Conservation (phyloP, 73 alveolate species). For the Tetrahymena elliotti region DNA sequence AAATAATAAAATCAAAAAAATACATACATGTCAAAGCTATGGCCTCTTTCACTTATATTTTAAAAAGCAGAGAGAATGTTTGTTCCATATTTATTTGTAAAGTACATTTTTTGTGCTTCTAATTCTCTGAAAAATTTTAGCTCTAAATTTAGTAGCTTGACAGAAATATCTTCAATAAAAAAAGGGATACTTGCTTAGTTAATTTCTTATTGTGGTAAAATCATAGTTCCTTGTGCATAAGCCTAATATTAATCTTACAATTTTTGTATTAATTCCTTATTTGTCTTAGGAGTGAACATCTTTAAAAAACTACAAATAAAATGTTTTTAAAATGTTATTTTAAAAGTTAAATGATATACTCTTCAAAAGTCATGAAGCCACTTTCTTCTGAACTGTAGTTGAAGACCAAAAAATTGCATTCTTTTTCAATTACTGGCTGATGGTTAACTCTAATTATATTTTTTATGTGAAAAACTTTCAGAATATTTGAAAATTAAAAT, state of each 20-base stretch:
- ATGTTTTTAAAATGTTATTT: no score
- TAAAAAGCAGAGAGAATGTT: neutral
- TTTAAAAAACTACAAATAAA: neutral
- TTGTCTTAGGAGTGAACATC: neutral
- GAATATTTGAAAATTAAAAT: neutral
- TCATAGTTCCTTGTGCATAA: neutral
- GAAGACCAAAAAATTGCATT: neutral
- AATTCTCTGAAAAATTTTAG: neutral
- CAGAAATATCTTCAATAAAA: neutral
- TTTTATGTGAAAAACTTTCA: neutral
- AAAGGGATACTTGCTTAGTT: neutral
- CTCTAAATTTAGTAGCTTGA: neutral
- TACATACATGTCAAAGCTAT: neutral
- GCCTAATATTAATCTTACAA: neutral
- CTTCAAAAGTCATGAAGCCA: neutral
- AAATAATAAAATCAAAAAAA: no score
- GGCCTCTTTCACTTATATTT: neutral
- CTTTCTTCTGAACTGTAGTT: neutral
- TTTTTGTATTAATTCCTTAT: neutral
- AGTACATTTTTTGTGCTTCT: neutral
- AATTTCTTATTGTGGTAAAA: neutral
- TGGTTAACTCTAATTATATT: neutral
- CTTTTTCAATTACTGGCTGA: neutral
- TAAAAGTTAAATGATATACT: neutral
- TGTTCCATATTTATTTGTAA: neutral